phyloP scores from a whole-genome alignment of 2,329 filamentous ascomycete species.

The Clarireedia paspali region DNA sequence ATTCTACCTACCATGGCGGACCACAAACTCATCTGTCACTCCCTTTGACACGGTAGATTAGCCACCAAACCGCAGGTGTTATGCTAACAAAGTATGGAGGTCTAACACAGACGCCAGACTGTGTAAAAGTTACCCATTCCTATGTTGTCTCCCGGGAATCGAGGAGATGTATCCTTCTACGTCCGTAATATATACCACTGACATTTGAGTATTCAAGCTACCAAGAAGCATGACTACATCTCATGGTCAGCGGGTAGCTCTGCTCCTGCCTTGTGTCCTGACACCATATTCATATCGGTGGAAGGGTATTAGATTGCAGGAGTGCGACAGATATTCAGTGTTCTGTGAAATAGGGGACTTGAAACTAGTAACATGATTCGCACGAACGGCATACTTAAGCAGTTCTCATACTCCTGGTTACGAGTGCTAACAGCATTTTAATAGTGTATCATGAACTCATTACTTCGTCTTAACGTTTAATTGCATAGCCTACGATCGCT shows the following conservation, averaged over 20 bases:
- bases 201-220: conserved; percentile 19
- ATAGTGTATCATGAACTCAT: neutral
- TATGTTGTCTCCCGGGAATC: neutral
- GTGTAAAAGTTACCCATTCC: neutral
- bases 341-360: neutral
- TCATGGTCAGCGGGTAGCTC: conserved; percentile 36
- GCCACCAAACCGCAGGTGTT: no score
- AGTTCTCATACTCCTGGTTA: no score
- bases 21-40: no score
- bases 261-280: conserved; percentile 69
- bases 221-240: conserved; percentile 26
- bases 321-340: conserved; percentile 31
- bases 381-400: neutral
- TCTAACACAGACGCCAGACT: neutral
- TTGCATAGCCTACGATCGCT: conserved; percentile 21
- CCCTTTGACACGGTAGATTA: no score
- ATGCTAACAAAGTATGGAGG: no score
- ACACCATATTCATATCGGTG: conserved; percentile 42
- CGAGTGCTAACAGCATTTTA: neutral
- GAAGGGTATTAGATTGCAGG: conserved; percentile 66
- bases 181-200: conserved; percentile 11
- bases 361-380: neutral
- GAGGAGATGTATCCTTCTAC: neutral
- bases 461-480: neutral
- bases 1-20: no score